Evolutionary conservation across 768 basidiomycete species (phyloP), one percentile per base, ranked within the genome.

Genomic region (Nevesoporus exiguus): DNA sequence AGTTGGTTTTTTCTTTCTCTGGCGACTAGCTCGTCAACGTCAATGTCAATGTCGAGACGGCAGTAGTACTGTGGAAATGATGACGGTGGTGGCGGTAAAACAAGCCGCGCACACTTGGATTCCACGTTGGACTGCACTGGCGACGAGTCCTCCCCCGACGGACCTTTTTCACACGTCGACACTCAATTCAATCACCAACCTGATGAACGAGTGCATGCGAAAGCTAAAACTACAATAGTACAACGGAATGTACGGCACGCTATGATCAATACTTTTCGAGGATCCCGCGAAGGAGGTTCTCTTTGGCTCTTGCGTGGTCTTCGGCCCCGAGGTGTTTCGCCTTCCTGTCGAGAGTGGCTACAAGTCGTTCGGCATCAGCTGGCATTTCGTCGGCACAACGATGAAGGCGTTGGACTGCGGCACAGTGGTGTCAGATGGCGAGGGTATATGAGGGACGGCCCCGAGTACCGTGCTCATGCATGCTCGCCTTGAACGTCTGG

Each of bases 291-390:
- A 71, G 65, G 13, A 71, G 66, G 50, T 58, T 72, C 54, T 71
- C 69, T 30, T 72, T 71, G 40, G 69, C 69, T 46, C 56, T 72
- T 49, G 63, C 65, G 30, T 69, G 61, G 39, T 72, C 71, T 36
- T 72, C 56, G 47, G 65, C 69, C 17, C 67, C 61, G 15, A 72
- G 60, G 14, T 70, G 69, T 56, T 78, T 82, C 56, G 72, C 70
- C 54, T 78, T 77, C 66, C 81, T 84, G 56, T 88, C 85, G 8
- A 83, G 69, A 13, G 63, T 66, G 2, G 74, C 68, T 46, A 85
- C 78, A 8, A 74, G 74, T 40, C 75, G 75, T 61, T 87, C 86
- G 30, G 81, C 66, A 42, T 77, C 75, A 29, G 63, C 73, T 5
- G 84, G 82, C n/a, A 80, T 61, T 21, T 71, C 75, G 55, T 76